Evolutionary conservation across 495 filamentous ascomycete genomes (phyloP), one percentile per base, ranked within the genome.

Genomic region (Parmelia sp.): DNA sequence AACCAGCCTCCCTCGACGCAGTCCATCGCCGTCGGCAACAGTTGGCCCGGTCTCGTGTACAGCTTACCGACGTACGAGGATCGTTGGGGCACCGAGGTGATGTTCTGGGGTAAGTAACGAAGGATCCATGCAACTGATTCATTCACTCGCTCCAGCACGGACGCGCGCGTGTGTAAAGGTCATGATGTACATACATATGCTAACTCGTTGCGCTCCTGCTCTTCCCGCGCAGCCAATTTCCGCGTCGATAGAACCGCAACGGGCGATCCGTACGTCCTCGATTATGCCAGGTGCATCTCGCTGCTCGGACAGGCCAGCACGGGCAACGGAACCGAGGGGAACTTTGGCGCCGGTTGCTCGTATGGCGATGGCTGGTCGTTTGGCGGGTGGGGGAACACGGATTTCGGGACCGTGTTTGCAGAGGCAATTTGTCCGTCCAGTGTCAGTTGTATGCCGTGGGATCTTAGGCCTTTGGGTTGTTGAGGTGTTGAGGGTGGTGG

Each of bases 211-310:
- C n/a, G n/a, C n/a, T n/a, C n/a, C n/a, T n/a, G n/a, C n/a, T n/a
- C n/a, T n/a, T n/a, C n/a, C n/a, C n/a, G n/a, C n/a, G n/a, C n/a
- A 53, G 49, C 27, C 49, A 53, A 53, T 19, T 53, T 53, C 49
- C 49, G 49, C 49, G 27, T 53, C 49, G 49, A 53, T 10, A 31
- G 49, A 3, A 53, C 27, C 14, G 15, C 49, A 4, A 19, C 14
- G 2, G 49, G 27, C 1, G 27, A 53, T 29, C 49, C 49, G 4
- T 53, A 53, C 10, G 19, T 31, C 25, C 49, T 53, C 14, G 15
- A 15, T 5, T 53, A 53, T 15, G 15, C 25, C 12, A 4, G 3
- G 0, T 53, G 49, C 49, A 31, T 53, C 27, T 17, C 49, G 2
- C 49, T 53, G 0, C 49, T 53, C 27, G 49, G 49, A 5, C 49